phyloP scores from a whole-genome alignment of 768 basidiomycete genomes.

The Daedaleopsis sinensis region DNA sequence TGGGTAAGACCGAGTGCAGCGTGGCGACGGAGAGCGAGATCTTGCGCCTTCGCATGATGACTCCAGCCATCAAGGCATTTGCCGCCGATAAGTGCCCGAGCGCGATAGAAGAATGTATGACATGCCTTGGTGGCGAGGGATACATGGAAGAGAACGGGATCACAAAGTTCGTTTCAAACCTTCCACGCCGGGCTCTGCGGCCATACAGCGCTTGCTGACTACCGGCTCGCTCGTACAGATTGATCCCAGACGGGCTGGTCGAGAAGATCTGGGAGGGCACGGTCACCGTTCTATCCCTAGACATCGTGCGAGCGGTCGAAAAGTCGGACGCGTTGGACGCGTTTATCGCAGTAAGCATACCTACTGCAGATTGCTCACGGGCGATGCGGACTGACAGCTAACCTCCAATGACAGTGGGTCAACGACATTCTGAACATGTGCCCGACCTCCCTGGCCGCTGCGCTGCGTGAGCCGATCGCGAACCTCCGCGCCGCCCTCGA shows the following conservation, averaged over 20 bases:
- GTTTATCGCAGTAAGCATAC: constrained; percentile 50
- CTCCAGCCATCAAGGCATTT: constrained; percentile 73
- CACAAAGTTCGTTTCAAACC: constrained; percentile 43
- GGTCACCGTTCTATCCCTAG: constrained; percentile 65
- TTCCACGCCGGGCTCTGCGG: background rate
- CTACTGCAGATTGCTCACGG: background rate
- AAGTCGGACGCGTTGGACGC: constrained; percentile 47
- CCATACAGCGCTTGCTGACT: background rate
- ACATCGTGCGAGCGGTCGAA: constrained; percentile 58
- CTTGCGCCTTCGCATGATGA: constrained; percentile 60
- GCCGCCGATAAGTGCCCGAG: constrained; percentile 61
- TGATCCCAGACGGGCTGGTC: constrained; percentile 70
- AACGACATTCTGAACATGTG: constrained; percentile 44
- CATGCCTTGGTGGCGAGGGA: constrained; percentile 72
- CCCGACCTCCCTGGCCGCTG: constrained; percentile 36
- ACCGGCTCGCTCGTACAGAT: constrained; percentile 28
- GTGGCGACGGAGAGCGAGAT: constrained; percentile 52
- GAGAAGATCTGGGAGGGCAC: constrained; percentile 89
- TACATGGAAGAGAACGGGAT: constrained; percentile 86
- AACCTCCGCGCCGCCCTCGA: constrained; percentile 43
- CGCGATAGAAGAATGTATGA: constrained; percentile 77
- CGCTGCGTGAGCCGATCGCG: constrained; percentile 26
- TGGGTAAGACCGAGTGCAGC: constrained; percentile 66
- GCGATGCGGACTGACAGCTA: background rate
- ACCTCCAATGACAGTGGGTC: constrained; percentile 51